phyloP scores from a whole-genome alignment of 2,329 filamentous ascomycete genomes.

The Hymenoscyphus occultus region DNA sequence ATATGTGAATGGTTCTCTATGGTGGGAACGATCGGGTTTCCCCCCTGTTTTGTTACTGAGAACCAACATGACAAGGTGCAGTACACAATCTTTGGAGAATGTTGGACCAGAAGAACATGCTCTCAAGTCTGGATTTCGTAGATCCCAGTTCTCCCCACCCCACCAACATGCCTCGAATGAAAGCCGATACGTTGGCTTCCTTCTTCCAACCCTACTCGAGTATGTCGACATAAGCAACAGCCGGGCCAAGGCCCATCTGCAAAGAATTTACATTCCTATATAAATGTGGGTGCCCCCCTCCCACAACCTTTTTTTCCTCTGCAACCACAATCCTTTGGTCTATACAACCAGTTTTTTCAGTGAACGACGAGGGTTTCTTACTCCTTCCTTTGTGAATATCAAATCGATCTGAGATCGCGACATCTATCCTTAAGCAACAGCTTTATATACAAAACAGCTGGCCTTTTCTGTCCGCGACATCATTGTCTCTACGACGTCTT shows the following conservation, averaged over 20 bases:
- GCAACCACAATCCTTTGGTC: constrained; percentile 27
- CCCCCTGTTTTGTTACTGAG: not conserved
- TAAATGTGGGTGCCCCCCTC: constrained; percentile 9
- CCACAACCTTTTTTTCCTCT: not conserved
- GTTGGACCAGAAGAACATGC: not conserved
- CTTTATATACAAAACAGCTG: constrained; percentile 17
- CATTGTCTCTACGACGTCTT: constrained; percentile 26
- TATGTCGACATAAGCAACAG: not conserved
- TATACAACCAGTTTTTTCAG: constrained; percentile 12
- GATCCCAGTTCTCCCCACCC: not conserved
- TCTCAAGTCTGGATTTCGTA: constrained; percentile 5
- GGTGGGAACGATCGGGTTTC: constrained; percentile 1
- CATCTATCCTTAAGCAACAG: constrained; percentile 25
- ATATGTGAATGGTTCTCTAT: constrained; percentile 2
- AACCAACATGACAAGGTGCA: not conserved
- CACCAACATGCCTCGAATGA: not conserved
- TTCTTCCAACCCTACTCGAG: not conserved
- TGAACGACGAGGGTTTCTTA: constrained; percentile 23
- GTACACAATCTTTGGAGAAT: not conserved
- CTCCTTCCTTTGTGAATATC: constrained; percentile 22
- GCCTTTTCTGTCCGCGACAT: constrained; percentile 24
- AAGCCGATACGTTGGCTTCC: constrained; percentile 4
- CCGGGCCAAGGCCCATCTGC: not conserved
- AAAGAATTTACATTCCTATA: constrained; percentile 10
- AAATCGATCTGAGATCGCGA: constrained; percentile 31